Base-by-base conservation (phyloP, 345 rosid genomes). In the Cardamine chenopodiifolia region DNA sequence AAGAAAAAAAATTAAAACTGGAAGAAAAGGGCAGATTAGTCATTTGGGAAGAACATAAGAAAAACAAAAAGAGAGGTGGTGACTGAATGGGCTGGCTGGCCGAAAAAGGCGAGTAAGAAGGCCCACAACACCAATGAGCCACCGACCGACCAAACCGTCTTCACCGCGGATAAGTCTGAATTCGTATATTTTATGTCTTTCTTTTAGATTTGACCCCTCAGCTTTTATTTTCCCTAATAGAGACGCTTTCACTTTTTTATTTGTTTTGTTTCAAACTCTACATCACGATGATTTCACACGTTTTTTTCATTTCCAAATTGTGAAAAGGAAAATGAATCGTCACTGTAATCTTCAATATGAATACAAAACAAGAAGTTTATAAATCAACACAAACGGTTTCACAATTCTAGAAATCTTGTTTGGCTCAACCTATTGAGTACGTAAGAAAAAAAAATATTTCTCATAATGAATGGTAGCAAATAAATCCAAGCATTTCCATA, bases 91-190 rank as follows among this genome's bases (percentile, higher is more conserved):
- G 71, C 61, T 67, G 85, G 76, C 76, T 77, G 76, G 89, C 78
- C 79, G 57, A 70, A 66, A 71, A 62, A 79, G 83, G 85, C 74
- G 78, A 83, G 84, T 74, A 53, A 23, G 8, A 48, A 18, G 80
- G 66, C 80, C 76, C 76, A 77, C 72, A 17, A 11, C 20, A 48
- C 80, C 71, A 64, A 71, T 77, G 68, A 77, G 72, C 71, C 67
- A 47, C 67, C 68, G 88, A 84, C 97, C 96, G 93, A 79, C 96
- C 96, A 82, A 84, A 84, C 96, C 96, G 93, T 78, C 94, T 87
- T 44, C 68, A 28, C 1, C 75, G 14, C 34, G 35, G 23, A 76
- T 40, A n/a, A 45, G 20, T 7, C 7, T 45, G n/a, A 6, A 13
- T 44, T n/a, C 22, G 15, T 22, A 15, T 60, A 22, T 22, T 59